Conservation (phyloP, 2,329 filamentous ascomycete species). For the Neonectria neomacrospora region DNA sequence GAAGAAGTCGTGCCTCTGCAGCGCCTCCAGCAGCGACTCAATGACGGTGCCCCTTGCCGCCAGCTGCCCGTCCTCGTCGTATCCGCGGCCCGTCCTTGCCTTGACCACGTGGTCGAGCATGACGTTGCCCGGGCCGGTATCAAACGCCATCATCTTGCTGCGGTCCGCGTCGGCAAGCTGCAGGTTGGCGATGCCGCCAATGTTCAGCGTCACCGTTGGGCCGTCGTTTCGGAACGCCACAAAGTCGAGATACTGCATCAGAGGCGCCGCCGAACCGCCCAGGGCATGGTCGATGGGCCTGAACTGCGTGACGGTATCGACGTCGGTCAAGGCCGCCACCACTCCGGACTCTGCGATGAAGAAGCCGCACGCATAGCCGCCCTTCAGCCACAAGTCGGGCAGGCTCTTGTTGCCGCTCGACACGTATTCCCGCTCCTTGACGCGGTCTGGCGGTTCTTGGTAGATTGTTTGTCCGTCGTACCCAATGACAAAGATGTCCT, state of each 20-base stretch:
- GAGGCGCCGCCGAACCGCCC: conserved; percentile 43
- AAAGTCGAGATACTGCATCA: conserved; percentile 49
- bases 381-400: conserved; percentile 43
- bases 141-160: conserved; percentile 48
- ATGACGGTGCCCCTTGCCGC: conserved; percentile 41
- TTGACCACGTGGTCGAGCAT: conserved; percentile 47
- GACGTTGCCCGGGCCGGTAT: conserved; percentile 46
- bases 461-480: conserved; percentile 49
- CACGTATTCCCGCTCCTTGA: conserved; percentile 33
- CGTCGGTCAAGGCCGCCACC: conserved; percentile 44
- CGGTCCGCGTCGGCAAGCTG: conserved; percentile 45
- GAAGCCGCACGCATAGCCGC: conserved; percentile 44
- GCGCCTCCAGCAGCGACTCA: conserved; percentile 32
- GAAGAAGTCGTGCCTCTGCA: conserved; percentile 43
- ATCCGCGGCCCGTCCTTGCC: conserved; percentile 36
- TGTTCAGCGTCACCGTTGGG: conserved; percentile 44
- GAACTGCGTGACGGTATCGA: conserved; percentile 47
- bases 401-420: conserved; percentile 39
- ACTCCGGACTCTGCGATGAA: conserved; percentile 48
- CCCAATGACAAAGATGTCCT: conserved; percentile 45
- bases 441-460: conserved; percentile 44
- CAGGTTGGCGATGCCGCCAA: conserved; percentile 48
- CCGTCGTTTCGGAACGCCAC: conserved; percentile 43
- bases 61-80: conserved; percentile 44
- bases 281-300: conserved; percentile 46